phyloP scores from a whole-genome alignment of 2,329 filamentous ascomycete species.

The Xylaria sp. region DNA sequence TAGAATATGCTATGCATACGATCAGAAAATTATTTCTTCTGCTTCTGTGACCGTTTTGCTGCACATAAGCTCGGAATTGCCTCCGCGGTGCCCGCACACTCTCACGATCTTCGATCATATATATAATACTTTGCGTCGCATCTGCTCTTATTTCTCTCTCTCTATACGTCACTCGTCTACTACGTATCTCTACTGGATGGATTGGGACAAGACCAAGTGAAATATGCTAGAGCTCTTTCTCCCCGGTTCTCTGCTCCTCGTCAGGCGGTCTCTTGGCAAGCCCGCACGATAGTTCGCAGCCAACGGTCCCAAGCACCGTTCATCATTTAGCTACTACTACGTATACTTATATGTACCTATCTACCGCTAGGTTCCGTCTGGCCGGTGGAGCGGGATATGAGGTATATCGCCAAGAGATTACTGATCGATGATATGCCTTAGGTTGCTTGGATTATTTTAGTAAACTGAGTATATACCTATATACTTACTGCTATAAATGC shows the following conservation, averaged over 20 bases:
- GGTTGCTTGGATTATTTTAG: neutral
- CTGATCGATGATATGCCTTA: neutral
- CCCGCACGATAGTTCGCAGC: constrained; percentile 24
- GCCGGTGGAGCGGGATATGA: constrained; percentile 17
- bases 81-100: neutral
- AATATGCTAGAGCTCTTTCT: neutral
- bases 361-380: neutral
- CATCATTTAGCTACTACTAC: neutral
- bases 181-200: neutral
- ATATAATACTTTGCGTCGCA: neutral
- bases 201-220: neutral
- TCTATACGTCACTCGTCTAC: neutral
- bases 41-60: neutral
- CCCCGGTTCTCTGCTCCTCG: constrained; percentile 6
- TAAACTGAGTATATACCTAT: neutral
- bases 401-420: constrained; percentile 8
- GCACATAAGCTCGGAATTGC: neutral
- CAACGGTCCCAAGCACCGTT: constrained; percentile 12
- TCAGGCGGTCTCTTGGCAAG: neutral
- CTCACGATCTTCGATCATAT: neutral
- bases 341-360: no score
- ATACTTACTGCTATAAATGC: neutral
- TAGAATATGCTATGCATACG: neutral
- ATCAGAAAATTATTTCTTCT: constrained; percentile 12
- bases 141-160: neutral